Base-by-base conservation (phyloP, 2,329 filamentous ascomycete genomes). In the Alternaria longipes region DNA sequence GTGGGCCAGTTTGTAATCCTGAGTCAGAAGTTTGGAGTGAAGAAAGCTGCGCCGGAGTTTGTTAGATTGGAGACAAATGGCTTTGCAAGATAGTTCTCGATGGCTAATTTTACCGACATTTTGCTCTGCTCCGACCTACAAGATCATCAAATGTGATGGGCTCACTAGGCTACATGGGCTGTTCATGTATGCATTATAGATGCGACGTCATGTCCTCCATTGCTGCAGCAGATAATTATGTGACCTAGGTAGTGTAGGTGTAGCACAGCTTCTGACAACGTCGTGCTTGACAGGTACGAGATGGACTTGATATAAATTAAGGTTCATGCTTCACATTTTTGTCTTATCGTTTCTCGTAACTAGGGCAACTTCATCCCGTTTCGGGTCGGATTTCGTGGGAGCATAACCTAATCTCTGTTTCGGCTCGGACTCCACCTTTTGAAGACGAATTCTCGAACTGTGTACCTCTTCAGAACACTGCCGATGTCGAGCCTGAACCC, bases 381-480 rank as follows among this genome's bases (percentile, higher is more conserved):
- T n/a, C 20, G 32, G 1, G 16, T 26, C 3, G 20, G 8, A 2
- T n/a, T 36, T 14, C 0, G 22, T 26, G 12, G 16, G 0, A 12
- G 30, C 2, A 30, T 2, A 44, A 9, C 36, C 64, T 63, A 90
- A 75, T 88, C 87, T 55, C 88, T 80, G 77, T 89, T 94, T 41
- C 94, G 85, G 78, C 96, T 97, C 51, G 90, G 90, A 50, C 91
- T 88, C 93, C 93, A 97, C 63, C 94, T 86, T 80, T 88, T 91
- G 55, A 97, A 83, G 63, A 91, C 86, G 63, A 97, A 87, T 76
- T 97, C 94, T 62, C 92, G 85, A 22, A 97, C 85, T 68, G 85
- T 90, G 76, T 96, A 97, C 56, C 85, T 82, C 69, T 84, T 84
- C 70, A 97, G 78, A 26, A 91, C 78, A 9, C 81, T 81, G 1